Percentiles rank a stretch among this genome's conserved stretches.
These are phyloP conservation scores for Kuraishia ogatae DNA, from an alignment of 805 yeast species.

Conservation along the genomic window DNA sequence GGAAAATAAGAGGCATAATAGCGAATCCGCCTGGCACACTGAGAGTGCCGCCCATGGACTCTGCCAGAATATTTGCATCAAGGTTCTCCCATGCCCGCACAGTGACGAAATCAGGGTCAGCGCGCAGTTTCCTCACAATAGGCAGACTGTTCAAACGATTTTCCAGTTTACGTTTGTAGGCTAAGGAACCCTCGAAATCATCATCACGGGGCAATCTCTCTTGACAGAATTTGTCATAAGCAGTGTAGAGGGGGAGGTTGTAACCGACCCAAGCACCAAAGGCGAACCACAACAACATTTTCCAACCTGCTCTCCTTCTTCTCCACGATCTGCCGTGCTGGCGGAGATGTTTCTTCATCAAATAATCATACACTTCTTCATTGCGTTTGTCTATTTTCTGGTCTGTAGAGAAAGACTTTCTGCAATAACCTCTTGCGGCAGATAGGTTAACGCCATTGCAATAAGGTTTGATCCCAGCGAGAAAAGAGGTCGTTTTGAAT, in stretches of 20 bases:
- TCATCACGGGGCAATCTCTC: constrained; percentile 11
- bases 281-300: constrained; percentile 10
- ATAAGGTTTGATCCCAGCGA: too few relatives aligned
- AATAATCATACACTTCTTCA: too few relatives aligned
- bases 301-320: background rate
- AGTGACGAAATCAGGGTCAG: constrained; percentile 27
- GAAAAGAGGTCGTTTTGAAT: too few relatives aligned
- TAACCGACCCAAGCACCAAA: constrained; percentile 18
- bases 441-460: too few relatives aligned
- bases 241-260: constrained; percentile 18
- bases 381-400: too few relatives aligned
- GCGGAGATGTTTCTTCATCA: too few relatives aligned
- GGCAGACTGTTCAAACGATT: constrained; percentile 38
- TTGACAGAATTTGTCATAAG: constrained; percentile 11
- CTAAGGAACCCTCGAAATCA: background rate
- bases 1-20: constrained; percentile 62
- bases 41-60: constrained; percentile 38
- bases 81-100: constrained; percentile 35
- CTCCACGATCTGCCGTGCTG: background rate
- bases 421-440: too few relatives aligned
- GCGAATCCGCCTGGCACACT: constrained; percentile 74
- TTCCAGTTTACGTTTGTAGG: constrained; percentile 28
- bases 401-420: too few relatives aligned
- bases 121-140: constrained; percentile 37
- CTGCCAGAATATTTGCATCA: constrained; percentile 30